Percentiles rank a stretch among this genome's conserved stretches.
Conservation (phyloP, 306 rosid species). For the Boehmeria nivea region DNA sequence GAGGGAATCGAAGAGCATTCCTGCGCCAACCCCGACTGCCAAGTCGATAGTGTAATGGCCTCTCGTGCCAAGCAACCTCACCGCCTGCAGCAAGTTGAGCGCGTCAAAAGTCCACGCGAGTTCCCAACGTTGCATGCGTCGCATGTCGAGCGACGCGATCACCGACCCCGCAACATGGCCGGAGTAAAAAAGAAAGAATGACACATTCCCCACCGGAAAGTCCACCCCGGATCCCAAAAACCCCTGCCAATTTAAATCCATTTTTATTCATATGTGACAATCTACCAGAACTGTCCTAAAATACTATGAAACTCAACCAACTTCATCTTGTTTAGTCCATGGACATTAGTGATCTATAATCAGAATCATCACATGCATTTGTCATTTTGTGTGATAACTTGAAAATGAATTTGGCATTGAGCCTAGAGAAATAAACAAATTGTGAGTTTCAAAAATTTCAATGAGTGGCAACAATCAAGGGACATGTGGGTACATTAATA, state of each 20-base stretch:
- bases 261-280: too few relatives aligned
- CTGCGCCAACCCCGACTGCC: constrained; percentile 89
- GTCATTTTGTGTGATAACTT: too few relatives aligned
- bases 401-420: too few relatives aligned
- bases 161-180: constrained; percentile 94
- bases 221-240: constrained; percentile 87
- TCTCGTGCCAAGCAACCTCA: constrained; percentile 74
- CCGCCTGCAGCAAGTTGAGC: constrained; percentile 57
- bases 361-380: too few relatives aligned
- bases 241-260: constrained; percentile 49
- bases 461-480: too few relatives aligned
- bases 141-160: constrained; percentile 88
- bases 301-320: too few relatives aligned
- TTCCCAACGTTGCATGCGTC: constrained; percentile 68
- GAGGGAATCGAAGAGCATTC: constrained; percentile 66
- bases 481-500: too few relatives aligned
- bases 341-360: too few relatives aligned
- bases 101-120: constrained; percentile 64
- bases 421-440: too few relatives aligned
- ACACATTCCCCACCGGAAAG: constrained; percentile 90
- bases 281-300: too few relatives aligned
- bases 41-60: constrained; percentile 90
- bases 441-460: too few relatives aligned
- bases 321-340: too few relatives aligned
- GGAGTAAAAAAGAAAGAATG: constrained; percentile 75